Evolutionary conservation across 2,329 filamentous ascomycete species (phyloP).

Genomic region (Zymoseptoria passerinii): DNA sequence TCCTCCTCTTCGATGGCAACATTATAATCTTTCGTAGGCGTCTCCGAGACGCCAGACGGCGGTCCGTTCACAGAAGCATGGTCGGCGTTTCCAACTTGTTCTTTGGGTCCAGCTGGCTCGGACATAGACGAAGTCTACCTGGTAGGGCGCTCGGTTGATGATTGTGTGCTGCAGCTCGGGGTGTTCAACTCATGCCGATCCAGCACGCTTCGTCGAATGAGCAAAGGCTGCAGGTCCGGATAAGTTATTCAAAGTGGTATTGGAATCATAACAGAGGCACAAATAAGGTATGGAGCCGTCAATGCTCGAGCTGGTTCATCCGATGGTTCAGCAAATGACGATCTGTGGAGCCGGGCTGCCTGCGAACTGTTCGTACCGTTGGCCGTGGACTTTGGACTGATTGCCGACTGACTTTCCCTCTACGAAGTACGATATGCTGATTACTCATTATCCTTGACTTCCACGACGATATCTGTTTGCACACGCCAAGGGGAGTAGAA

Average conservation of each 20-base stretch:
- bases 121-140: constrained; percentile 20
- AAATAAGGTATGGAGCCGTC: not conserved
- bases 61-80: constrained; percentile 12
- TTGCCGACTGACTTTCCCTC: not conserved
- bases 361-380: not conserved
- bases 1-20: constrained; percentile 2
- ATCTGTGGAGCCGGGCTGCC: not conserved
- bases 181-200: not conserved
- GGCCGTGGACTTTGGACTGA: not conserved
- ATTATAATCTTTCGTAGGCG: constrained; percentile 9
- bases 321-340: not conserved
- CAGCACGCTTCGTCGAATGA: not conserved
- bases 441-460: too few relatives aligned
- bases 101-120: constrained; percentile 12
- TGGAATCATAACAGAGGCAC: not conserved
- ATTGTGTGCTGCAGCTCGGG: not conserved
- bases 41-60: constrained; percentile 7
- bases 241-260: not conserved
- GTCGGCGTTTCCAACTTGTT: constrained; percentile 10
- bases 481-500: too few relatives aligned
- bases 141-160: not conserved
- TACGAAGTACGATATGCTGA: too few relatives aligned
- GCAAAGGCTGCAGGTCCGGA: not conserved
- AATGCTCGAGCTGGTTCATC: not conserved
- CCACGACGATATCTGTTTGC: not conserved